These are phyloP conservation scores for Simplicillium sp. DNA, from an alignment of 2,329 filamentous ascomycete species.

Conservation along the genomic window DNA sequence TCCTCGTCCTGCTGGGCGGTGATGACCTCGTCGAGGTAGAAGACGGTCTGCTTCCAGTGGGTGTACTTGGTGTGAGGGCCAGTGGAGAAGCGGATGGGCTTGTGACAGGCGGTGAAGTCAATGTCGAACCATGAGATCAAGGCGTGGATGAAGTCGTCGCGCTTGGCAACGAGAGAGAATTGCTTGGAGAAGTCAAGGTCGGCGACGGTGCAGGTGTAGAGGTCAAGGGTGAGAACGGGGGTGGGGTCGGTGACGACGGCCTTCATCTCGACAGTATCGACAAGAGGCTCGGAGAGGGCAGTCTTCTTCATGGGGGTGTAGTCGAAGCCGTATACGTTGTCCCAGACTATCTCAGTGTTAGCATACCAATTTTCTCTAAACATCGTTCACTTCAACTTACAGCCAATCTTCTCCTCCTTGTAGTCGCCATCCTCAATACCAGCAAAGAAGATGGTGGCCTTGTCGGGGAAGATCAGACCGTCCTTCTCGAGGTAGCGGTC, in stretches of 20 bases:
- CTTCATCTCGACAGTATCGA: slow-evolving; percentile 96
- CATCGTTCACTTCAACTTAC: slow-evolving; percentile 42
- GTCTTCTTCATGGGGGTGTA: slow-evolving; percentile 90
- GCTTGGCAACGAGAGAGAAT: slow-evolving; percentile 67
- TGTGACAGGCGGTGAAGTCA: slow-evolving; percentile 96
- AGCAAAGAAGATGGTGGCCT: slow-evolving; percentile 93
- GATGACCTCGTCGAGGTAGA: slow-evolving; percentile 89
- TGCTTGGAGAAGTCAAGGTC: slow-evolving; percentile 78
- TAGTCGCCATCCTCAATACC: slow-evolving; percentile 98
- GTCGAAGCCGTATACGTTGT: slow-evolving; percentile 97
- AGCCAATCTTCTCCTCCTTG: slow-evolving; percentile 99
- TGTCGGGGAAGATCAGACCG: slow-evolving; percentile 96
- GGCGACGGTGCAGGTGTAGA: slow-evolving; percentile 77
- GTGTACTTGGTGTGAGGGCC: slow-evolving; percentile 98
- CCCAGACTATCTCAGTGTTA: slow-evolving; percentile 64
- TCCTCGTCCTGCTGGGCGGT: slow-evolving; percentile 84
- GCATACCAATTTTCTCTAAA: background rate
- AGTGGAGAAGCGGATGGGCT: slow-evolving; percentile 92
- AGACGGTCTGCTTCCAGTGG: slow-evolving; percentile 99
- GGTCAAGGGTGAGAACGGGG: slow-evolving; percentile 76
- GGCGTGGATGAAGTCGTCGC: slow-evolving; percentile 92
- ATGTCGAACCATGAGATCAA: slow-evolving; percentile 99
- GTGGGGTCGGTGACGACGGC: slow-evolving; percentile 90
- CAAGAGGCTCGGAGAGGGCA: slow-evolving; percentile 88
- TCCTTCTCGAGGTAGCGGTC: slow-evolving; percentile 82